Base-by-base conservation (phyloP, 768 basidiomycete genomes). In the Termitomyces sp. region DNA sequence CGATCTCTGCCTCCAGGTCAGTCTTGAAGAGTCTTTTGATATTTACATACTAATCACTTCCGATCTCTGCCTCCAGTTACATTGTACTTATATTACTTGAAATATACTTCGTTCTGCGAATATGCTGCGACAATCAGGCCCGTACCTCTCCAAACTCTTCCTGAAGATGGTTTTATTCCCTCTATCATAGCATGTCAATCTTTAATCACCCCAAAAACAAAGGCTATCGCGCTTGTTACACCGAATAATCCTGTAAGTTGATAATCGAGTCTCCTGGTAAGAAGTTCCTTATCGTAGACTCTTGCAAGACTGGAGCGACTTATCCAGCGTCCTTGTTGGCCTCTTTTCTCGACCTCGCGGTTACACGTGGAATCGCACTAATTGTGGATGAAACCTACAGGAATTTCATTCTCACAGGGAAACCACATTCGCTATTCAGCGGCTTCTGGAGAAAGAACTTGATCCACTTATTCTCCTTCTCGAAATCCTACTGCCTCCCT, bases 311-410 rank as follows among this genome's bases (percentile, higher is more conserved):
- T 0, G 93, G 93, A 6, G 83, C 86, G 0, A 80, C 81, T 1
- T 92, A 92, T 64, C 70, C 87, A 0, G 78, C 82, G 0, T 65
- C 70, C 0, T 76, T 90, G 6, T 70, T 94, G 27, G 69, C 75
- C 0, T 72, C 80, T 5, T 94, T 93, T 63, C 80, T 81, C 2
- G 63, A 73, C 0, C 79, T 94, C 3, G 88, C 91, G 0, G 72
- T 66, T 22, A 72, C 78, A 53, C 69, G 77, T 30, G 74, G 77
- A 1, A 65, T 93, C 18, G 86, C 90, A 0, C 78, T 94, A 24
- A 78, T 94, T 39, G 51, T 95, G n/a, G 93, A 95, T 70, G 91
- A 93, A 72, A 94, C 93, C 1, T 95, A 95, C 70, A 81, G 91
- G 13, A 91, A 94, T 68, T 93, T 94, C 66, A 69, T 81, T n/a